These are phyloP conservation scores for Wickerhamiella dianesei DNA, from an alignment of 805 yeast species.

Conservation along the genomic window DNA sequence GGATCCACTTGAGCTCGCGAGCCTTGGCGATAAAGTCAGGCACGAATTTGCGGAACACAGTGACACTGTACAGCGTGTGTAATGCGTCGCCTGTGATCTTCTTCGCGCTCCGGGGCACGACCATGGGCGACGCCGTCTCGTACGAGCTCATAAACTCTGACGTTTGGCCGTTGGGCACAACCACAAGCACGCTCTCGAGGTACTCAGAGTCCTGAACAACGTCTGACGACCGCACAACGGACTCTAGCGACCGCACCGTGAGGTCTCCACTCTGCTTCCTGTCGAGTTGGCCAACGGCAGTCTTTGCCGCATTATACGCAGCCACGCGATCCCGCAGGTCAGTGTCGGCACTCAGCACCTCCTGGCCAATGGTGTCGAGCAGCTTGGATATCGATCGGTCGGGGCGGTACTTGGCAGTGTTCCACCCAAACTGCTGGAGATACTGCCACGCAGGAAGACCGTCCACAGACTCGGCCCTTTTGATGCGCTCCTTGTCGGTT, in stretches of 20 bases:
- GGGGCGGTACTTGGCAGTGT: slow-evolving; percentile 67
- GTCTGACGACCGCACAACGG: slow-evolving; percentile 68
- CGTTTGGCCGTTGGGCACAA: slow-evolving; percentile 59
- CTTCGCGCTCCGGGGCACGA: slow-evolving; percentile 82
- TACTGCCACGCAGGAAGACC: slow-evolving; percentile 46
- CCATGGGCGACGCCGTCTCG: slow-evolving; percentile 66
- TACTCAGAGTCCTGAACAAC: slow-evolving; percentile 79
- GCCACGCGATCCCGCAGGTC: slow-evolving; percentile 72
- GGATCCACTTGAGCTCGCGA: slow-evolving; percentile 80
- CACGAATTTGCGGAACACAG: slow-evolving; percentile 70
- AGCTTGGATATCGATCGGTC: slow-evolving; percentile 74
- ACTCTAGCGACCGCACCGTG: slow-evolving; percentile 80
- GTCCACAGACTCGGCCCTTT: slow-evolving; percentile 38
- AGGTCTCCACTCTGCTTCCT: slow-evolving; percentile 89
- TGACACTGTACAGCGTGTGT: slow-evolving; percentile 58
- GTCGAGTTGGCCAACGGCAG: slow-evolving; percentile 75
- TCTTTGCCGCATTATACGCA: slow-evolving; percentile 66
- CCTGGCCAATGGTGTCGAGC: slow-evolving; percentile 54
- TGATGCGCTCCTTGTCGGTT: slow-evolving; percentile 30
- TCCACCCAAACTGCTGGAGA: slow-evolving; percentile 73
- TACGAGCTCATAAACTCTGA: slow-evolving; percentile 52
- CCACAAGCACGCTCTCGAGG: slow-evolving; percentile 71
- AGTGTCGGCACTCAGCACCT: slow-evolving; percentile 68
- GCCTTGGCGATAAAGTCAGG: slow-evolving; percentile 54
- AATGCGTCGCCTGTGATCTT: slow-evolving; percentile 61